phyloP scores from a whole-genome alignment of 768 basidiomycete species.

The Dictyophora rubrovolvata region DNA sequence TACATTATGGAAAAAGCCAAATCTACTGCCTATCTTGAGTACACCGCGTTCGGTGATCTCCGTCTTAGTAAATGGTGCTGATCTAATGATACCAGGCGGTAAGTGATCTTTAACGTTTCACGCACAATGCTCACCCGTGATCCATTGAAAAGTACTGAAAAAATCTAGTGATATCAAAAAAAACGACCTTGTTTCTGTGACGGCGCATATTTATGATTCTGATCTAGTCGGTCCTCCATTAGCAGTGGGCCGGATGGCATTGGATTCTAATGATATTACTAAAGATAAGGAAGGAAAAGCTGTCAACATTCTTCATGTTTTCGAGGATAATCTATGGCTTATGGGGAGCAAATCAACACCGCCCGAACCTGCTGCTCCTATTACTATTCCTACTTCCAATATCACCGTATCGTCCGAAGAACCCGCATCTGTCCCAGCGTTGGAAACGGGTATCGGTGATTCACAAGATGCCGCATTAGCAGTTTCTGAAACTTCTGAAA shows the following conservation, averaged over 20 bases:
- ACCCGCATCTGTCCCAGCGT: neutral
- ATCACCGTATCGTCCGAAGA: slow-evolving; percentile 18
- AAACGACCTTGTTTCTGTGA: slow-evolving; percentile 53
- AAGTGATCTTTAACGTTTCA: slow-evolving; percentile 18
- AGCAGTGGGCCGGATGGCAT: slow-evolving; percentile 66
- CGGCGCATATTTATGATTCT: slow-evolving; percentile 32
- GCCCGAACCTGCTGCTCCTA: slow-evolving; percentile 25
- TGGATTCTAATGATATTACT: slow-evolving; percentile 38
- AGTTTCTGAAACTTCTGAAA: slow-evolving; percentile 5
- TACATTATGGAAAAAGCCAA: slow-evolving; percentile 66
- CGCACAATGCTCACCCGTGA: neutral
- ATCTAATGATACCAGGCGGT: slow-evolving; percentile 86
- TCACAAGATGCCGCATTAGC: slow-evolving; percentile 1
- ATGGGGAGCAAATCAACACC: slow-evolving; percentile 55
- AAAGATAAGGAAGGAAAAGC: slow-evolving; percentile 67
- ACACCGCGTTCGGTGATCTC: slow-evolving; percentile 66
- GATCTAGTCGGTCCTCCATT: slow-evolving; percentile 43
- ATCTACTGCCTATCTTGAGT: slow-evolving; percentile 58
- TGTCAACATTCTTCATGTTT: slow-evolving; percentile 59
- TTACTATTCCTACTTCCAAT: slow-evolving; percentile 9
- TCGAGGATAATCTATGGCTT: slow-evolving; percentile 69
- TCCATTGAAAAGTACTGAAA: slow-evolving; percentile 21
- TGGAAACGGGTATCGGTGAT: slow-evolving; percentile 11
- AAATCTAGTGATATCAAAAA: slow-evolving; percentile 29
- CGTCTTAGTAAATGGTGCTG: slow-evolving; percentile 65